Evolutionary conservation across 441 rosid species (phyloP), one percentile per base, ranked within the genome.

Genomic region (Arabidopsis hybrid): DNA sequence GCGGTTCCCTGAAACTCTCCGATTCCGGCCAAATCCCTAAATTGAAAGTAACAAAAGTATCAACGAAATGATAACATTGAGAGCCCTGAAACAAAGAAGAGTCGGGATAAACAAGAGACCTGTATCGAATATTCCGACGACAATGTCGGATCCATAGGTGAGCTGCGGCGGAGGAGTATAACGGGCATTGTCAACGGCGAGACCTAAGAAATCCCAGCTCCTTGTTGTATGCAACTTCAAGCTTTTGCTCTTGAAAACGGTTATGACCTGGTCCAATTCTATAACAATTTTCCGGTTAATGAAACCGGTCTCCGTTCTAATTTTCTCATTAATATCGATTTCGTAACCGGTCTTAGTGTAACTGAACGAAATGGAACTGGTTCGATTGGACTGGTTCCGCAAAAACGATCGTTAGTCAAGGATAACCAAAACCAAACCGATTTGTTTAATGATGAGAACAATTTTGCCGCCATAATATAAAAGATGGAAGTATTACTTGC

Each of bases 171-270:
- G 82, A 68, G 77, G 31, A 12, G 7, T 51, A 47, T 10, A 58
- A 49, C 63, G 39, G 35, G 42, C 53, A 36, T 11, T 26, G 40
- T 83, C 76, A 67, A 84, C 72, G 58, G 84, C 70, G 71, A 91
- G 91, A 68, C 87, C 95, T 81, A 91, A 76, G 81, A 89, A 91
- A 72, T 91, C 92, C 95, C 97, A 88, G 78, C 93, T 89, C 82
- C 97, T 89, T 47, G 97, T 88, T 11, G 95, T 91, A 74, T 86
- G 92, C 79, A 88, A 74, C 84, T 87, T 79, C 64, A 86, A 66
- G 53, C 72, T 78, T 71, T 60, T 85, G 88, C 93, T 85, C 17
- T 80, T 69, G 72, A 87, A 87, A 49, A 89, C 84, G 53, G 97
- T 88, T 68, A 91, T 77, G 7, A 85, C 92, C 73, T 81, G 85